Evolutionary conservation across 2,329 filamentous ascomycete genomes (phyloP).

Genomic region (Alternaria sp.): DNA sequence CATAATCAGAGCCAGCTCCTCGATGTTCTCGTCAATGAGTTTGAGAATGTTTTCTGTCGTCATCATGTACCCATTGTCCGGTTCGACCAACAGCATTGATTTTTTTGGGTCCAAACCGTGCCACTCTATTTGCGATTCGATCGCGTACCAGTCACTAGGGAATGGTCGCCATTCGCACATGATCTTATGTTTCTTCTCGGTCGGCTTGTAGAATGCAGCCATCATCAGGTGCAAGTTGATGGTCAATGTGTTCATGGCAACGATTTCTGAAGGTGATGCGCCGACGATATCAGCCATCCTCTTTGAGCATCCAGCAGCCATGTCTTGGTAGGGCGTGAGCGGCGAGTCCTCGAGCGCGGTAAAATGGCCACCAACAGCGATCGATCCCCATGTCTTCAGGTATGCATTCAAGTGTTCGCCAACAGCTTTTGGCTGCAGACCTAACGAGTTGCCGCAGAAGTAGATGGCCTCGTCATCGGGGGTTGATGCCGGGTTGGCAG

Average conservation of each 20-base stretch:
- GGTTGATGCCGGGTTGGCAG: conserved; percentile 40
- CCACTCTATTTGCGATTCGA: conserved; percentile 82
- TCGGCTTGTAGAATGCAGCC: conserved; percentile 83
- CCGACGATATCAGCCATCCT: conserved; percentile 79
- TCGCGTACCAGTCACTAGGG: conserved; percentile 85
- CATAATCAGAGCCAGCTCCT: conserved; percentile 75
- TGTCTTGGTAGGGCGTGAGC: conserved; percentile 76
- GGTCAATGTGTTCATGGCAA: conserved; percentile 87
- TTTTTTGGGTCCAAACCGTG: conserved; percentile 70
- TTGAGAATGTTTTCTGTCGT: conserved; percentile 73
- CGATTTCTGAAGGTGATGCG: conserved; percentile 74
- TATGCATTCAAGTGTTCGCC: conserved; percentile 73
- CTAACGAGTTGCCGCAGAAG: conserved; percentile 88
- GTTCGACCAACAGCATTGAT: conserved; percentile 73
- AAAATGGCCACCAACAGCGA: conserved; percentile 87
- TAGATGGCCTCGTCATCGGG: conserved; percentile 68
- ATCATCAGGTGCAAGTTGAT: conserved; percentile 83
- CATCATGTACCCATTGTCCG: conserved; percentile 69
- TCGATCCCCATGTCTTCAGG: conserved; percentile 81
- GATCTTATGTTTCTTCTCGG: conserved; percentile 72
- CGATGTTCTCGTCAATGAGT: conserved; percentile 76
- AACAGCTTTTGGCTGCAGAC: conserved; percentile 77
- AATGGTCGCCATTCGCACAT: conserved; percentile 89
- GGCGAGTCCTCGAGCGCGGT: conserved; percentile 71
- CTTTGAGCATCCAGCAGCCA: conserved; percentile 75